A percentile compares a stretch with the other conserved stretches of the same genome.
These are phyloP conservation scores for Daldinia decipiens DNA, from an alignment of 495 filamentous ascomycete genomes.

Conservation along the genomic window DNA sequence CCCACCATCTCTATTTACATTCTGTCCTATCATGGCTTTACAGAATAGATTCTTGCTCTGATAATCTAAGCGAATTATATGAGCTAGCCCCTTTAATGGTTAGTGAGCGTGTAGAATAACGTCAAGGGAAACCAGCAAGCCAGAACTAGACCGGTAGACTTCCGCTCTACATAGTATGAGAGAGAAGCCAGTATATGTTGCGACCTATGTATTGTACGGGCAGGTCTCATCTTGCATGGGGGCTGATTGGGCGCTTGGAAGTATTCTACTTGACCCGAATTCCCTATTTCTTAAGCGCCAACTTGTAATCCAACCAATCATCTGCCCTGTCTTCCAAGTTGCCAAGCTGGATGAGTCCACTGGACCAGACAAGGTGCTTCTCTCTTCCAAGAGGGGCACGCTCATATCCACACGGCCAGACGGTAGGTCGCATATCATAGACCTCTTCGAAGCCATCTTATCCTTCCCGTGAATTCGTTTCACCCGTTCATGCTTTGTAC, in stretches of 20 bases:
- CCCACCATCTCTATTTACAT: conserved; percentile 2
- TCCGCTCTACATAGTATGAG: conserved; percentile 21
- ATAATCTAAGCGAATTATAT: conserved; percentile 2
- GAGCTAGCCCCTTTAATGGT: neutral
- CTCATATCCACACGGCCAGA: conserved; percentile 27
- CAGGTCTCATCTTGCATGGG: conserved; percentile 24
- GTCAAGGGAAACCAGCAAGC: conserved; percentile 29
- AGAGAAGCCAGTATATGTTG: conserved; percentile 29
- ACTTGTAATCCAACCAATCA: conserved; percentile 33
- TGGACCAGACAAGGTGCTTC: conserved; percentile 27
- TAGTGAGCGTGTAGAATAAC: neutral
- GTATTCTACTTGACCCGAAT: conserved; percentile 39
- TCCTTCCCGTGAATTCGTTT: conserved; percentile 35
- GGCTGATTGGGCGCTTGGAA: conserved; percentile 44
- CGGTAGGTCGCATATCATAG: conserved; percentile 44
- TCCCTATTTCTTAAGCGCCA: conserved; percentile 44
- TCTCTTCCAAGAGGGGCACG: conserved; percentile 14
- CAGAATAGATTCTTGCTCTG: neutral
- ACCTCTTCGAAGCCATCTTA: conserved; percentile 37
- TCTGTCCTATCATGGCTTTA: neutral
- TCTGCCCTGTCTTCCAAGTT: conserved; percentile 21
- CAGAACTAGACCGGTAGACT: conserved; percentile 1
- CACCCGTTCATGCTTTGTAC: conserved; percentile 27
- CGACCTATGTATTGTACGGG: conserved; percentile 21
- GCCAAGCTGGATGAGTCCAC: conserved; percentile 40